These are phyloP conservation scores for Kwoniella dendrophila DNA, from an alignment of 768 basidiomycete genomes.

Conservation along the genomic window DNA sequence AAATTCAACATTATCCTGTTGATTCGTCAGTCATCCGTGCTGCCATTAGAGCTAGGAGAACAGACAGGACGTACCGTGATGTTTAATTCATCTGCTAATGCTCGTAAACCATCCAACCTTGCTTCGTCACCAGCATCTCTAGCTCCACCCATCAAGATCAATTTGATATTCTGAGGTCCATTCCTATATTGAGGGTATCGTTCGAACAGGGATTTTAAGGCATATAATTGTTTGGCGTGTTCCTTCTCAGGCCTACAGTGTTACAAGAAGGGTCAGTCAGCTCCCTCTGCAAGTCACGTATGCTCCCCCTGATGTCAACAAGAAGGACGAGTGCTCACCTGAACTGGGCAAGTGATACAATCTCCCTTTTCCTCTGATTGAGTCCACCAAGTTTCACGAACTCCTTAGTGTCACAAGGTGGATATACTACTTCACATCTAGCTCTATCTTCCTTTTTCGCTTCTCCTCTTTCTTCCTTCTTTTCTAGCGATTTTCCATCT, in stretches of 20 bases:
- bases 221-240: conserved; percentile 74
- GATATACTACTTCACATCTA: conserved; percentile 68
- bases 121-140: conserved; percentile 74
- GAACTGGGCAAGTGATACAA: conserved; percentile 91
- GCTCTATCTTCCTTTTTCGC: conserved; percentile 17
- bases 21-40: conserved; percentile 1
- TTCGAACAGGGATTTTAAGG: conserved; percentile 67
- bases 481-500: conserved; percentile 27
- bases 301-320: neutral
- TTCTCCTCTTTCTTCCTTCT: conserved; percentile 23
- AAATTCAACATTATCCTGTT: conserved; percentile 72
- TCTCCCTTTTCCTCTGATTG: conserved; percentile 62
- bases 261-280: neutral
- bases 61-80: conserved; percentile 62
- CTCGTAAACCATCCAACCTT: conserved; percentile 67
- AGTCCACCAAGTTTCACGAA: conserved; percentile 59
- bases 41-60: neutral
- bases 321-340: conserved; percentile 59
- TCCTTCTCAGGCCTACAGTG: conserved; percentile 79
- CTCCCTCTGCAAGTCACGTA: too few species aligned
- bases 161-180: conserved; percentile 57
- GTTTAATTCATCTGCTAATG: conserved; percentile 65
- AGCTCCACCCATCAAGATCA: conserved; percentile 81
- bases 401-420: conserved; percentile 83
- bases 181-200: conserved; percentile 64